Percentiles rank a stretch among this genome's conserved stretches.
These are phyloP conservation scores for Pythium sp. DNA, from an alignment of 352 stramenopile species.

Conservation along the genomic window DNA sequence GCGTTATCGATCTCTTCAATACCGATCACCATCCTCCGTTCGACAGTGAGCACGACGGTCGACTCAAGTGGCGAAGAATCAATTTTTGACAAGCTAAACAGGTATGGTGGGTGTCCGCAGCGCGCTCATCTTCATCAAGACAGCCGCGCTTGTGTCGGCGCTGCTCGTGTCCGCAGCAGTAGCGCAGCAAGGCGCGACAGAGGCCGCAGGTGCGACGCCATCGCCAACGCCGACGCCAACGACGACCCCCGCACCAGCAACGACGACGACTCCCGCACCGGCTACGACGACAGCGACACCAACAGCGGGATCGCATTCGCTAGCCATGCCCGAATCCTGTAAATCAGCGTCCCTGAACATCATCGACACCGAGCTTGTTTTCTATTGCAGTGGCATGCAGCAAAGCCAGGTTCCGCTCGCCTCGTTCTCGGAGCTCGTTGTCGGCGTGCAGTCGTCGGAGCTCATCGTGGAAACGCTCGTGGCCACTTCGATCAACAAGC, in stretches of 20 bases:
- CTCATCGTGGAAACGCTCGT: conserved; percentile 5
- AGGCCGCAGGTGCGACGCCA: not conserved
- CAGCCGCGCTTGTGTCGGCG: not conserved
- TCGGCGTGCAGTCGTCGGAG: conserved; percentile 8
- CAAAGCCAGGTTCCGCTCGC: not conserved
- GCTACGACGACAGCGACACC: not conserved
- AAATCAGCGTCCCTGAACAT: not conserved
- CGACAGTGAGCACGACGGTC: not conserved
- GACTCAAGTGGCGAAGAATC: not conserved
- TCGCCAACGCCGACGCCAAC: not conserved
- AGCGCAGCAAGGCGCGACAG: not conserved
- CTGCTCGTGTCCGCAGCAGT: not conserved
- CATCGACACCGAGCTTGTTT: not conserved
- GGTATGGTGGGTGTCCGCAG: not conserved
- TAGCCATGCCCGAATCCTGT: not conserved
- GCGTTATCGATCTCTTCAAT: not conserved
- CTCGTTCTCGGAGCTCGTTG: conserved; percentile 3
- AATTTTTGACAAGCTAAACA: not conserved
- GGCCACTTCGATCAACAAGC: not conserved
- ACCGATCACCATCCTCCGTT: not conserved
- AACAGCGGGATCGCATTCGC: not conserved
- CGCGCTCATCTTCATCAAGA: not conserved
- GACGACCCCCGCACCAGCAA: not conserved
- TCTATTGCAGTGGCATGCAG: not conserved
- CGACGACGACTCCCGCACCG: not conserved